Percentiles rank a stretch among this genome's conserved stretches.
Evolutionary conservation across 2,329 filamentous ascomycete species (phyloP).

Genomic region (Hyphodiscus sp.): DNA sequence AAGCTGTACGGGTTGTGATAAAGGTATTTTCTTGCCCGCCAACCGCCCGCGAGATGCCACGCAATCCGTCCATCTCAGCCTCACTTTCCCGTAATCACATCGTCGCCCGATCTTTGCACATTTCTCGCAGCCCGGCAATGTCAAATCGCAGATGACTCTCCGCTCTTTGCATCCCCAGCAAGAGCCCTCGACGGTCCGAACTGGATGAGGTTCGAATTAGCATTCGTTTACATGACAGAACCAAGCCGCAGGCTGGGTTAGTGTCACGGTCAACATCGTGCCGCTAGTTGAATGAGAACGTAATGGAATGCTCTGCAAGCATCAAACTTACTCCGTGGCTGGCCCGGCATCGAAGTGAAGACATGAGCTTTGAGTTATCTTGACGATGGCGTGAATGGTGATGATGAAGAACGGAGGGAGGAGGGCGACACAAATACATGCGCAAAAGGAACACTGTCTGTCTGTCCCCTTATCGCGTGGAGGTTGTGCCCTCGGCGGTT

Average conservation of each 20-base stretch:
- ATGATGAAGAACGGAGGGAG: not conserved
- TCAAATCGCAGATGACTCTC: conserved; percentile 38
- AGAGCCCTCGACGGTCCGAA: conserved; percentile 33
- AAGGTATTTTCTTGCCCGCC: conserved; percentile 27
- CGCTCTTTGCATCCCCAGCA: conserved; percentile 41
- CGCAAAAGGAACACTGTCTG: not conserved
- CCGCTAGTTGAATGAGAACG: too few species aligned
- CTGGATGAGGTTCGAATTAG: not conserved
- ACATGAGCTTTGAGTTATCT: not conserved
- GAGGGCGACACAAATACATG: not conserved
- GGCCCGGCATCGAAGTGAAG: not conserved
- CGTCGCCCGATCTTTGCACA: conserved; percentile 28
- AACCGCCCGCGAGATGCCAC: conserved; percentile 31
- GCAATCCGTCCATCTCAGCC: conserved; percentile 36
- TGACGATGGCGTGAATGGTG: not conserved
- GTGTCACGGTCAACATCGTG: too few species aligned
- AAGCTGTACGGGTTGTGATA: not conserved
- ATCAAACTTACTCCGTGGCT: not conserved
- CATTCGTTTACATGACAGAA: too few species aligned
- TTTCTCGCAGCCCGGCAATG: conserved; percentile 33
- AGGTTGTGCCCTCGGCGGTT: not conserved
- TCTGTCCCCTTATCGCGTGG: not conserved
- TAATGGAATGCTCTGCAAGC: too few species aligned
- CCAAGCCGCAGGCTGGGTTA: too few species aligned
- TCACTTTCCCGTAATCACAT: conserved; percentile 34